phyloP scores from a whole-genome alignment of 306 rosid species.

The Crotalaria pallida region DNA sequence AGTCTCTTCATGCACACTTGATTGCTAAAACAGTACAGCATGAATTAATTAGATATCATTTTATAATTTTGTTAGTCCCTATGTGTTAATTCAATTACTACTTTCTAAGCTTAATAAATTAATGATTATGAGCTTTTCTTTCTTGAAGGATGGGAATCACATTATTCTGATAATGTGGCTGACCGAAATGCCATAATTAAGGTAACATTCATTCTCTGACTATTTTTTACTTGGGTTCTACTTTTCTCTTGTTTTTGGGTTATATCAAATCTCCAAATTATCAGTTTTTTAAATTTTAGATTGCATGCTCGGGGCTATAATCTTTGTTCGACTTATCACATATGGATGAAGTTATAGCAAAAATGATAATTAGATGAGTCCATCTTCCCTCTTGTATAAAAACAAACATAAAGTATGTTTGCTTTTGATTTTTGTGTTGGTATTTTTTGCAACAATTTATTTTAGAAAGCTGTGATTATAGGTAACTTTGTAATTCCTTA shows the following conservation, averaged over 20 bases:
- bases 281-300: not conserved
- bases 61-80: not conserved
- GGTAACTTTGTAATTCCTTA: not conserved
- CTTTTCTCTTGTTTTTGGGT: not conserved
- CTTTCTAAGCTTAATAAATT: not conserved
- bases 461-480: not conserved
- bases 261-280: not conserved
- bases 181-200: slow-evolving; percentile 55
- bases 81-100: not conserved
- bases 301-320: not conserved
- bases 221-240: not conserved
- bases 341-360: not conserved
- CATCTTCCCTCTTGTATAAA: not conserved
- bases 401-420: not conserved
- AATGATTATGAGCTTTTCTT: not conserved
- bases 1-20: not conserved
- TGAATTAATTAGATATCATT: not conserved
- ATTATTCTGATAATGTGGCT: slow-evolving; percentile 35
- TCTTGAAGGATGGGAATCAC: slow-evolving; percentile 45
- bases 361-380: not conserved
- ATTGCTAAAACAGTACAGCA: not conserved
- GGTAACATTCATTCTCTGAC: slow-evolving; percentile 37
- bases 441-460: not conserved
- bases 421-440: not conserved
- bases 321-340: not conserved